These are phyloP conservation scores for Blepharisma stoltei DNA, from an alignment of 73 alveolate species.

Conservation along the genomic window DNA sequence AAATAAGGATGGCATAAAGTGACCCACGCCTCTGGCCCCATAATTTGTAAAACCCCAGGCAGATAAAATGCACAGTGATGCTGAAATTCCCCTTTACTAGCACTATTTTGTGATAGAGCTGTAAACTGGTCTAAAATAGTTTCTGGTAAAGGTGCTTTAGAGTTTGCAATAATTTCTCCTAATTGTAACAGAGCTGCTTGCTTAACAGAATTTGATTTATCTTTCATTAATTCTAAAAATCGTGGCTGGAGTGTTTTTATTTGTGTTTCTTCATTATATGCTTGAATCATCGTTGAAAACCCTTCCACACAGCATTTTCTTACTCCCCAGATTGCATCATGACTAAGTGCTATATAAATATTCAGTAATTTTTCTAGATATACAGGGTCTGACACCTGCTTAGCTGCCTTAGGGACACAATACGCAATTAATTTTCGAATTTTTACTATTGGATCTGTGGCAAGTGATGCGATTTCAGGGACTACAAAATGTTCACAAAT, in stretches of 20 bases:
- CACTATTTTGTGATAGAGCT: slow-evolving; percentile 30
- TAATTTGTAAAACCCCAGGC: slow-evolving; percentile 64
- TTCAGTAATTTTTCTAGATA: slow-evolving; percentile 51
- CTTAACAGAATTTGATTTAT: slow-evolving; percentile 79
- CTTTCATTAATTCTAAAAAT: slow-evolving; percentile 56
- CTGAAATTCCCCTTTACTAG: slow-evolving; percentile 57
- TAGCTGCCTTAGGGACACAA: slow-evolving; percentile 40
- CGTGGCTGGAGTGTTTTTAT: slow-evolving; percentile 52
- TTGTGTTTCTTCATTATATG: slow-evolving; percentile 50
- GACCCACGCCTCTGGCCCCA: slow-evolving; percentile 69
- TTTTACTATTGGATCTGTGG: slow-evolving; percentile 57
- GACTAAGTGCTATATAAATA: slow-evolving; percentile 42
- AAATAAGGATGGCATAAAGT: slow-evolving; percentile 38
- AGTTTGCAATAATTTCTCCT: slow-evolving; percentile 66
- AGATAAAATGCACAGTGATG: slow-evolving; percentile 35
- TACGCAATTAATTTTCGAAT: slow-evolving; percentile 54
- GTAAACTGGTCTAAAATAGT: slow-evolving; percentile 40
- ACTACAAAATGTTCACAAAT: slow-evolving; percentile 42
- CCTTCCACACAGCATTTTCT: slow-evolving; percentile 81
- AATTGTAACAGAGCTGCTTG: slow-evolving; percentile 61
- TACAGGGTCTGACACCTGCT: slow-evolving; percentile 39
- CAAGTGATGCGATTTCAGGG: slow-evolving; percentile 48
- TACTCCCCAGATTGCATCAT: slow-evolving; percentile 80
- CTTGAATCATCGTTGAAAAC: slow-evolving; percentile 56
- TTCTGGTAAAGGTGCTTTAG: slow-evolving; percentile 49